Evolutionary conservation across 202 grass and related monocot genomes (phyloP).

Genomic region (Musa balbisiana): DNA sequence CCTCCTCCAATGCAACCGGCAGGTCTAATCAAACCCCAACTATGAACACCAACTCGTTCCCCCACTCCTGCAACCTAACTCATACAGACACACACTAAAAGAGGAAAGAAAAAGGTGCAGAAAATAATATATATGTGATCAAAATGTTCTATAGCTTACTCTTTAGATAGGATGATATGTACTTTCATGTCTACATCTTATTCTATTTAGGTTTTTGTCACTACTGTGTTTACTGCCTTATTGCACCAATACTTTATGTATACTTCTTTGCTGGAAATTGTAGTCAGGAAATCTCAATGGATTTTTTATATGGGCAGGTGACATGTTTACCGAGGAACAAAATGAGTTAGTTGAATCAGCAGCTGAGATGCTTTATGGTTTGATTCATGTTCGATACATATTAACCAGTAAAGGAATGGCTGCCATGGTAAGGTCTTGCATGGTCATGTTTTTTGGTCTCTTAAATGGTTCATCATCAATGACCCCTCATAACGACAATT

Average conservation of each 20-base stretch:
- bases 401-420: conserved; percentile 65
- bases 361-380: conserved; percentile 80
- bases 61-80: too few relatives aligned
- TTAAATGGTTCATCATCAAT: conserved; percentile 12
- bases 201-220: too few relatives aligned
- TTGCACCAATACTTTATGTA: neutral
- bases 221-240: too few relatives aligned
- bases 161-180: too few relatives aligned
- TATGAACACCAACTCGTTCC: too few relatives aligned
- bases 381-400: conserved; percentile 79
- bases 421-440: conserved; percentile 44
- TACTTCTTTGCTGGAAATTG: neutral
- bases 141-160: too few relatives aligned
- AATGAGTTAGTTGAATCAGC: conserved; percentile 86
- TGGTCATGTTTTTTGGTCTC: conserved; percentile 9
- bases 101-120: too few relatives aligned
- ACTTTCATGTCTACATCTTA: too few relatives aligned
- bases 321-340: conserved; percentile 77
- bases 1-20: too few relatives aligned
- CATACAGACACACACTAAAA: too few relatives aligned
- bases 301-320: conserved; percentile 29
- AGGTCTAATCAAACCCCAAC: too few relatives aligned
- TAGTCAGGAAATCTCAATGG: neutral
- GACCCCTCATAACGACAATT: neutral
- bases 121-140: too few relatives aligned